Evolutionary conservation across 2,329 filamentous ascomycete species (phyloP).

Genomic region (Zasmidium angulare): DNA sequence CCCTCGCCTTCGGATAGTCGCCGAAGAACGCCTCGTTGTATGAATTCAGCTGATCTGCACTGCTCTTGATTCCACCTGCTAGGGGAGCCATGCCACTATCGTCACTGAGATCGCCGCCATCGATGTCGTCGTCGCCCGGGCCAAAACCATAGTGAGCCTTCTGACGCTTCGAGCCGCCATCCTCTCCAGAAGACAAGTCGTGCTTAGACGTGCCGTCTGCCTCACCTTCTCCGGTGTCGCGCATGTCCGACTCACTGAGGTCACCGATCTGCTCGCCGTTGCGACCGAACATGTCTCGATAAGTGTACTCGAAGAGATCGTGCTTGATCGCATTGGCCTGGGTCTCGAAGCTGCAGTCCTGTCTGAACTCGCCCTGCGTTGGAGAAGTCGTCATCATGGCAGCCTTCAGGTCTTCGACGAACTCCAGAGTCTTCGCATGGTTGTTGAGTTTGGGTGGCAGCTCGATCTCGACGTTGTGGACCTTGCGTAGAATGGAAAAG

Average conservation of each 20-base stretch:
- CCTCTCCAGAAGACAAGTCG: too few relatives aligned
- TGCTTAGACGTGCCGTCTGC: too few relatives aligned
- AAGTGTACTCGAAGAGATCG: conserved; percentile 2
- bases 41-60: too few relatives aligned
- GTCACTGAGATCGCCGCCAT: too few relatives aligned
- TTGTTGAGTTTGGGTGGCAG: conserved; percentile 21
- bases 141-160: too few relatives aligned
- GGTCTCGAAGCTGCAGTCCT: background rate
- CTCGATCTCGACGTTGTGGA: conserved; percentile 27
- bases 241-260: background rate
- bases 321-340: conserved; percentile 3
- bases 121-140: too few relatives aligned
- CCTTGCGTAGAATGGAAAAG: conserved; percentile 22
- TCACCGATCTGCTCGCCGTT: background rate
- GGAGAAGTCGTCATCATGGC: conserved; percentile 21
- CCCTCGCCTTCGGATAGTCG: too few relatives aligned
- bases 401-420: conserved; percentile 19
- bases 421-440: conserved; percentile 17
- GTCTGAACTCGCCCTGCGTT: background rate
- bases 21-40: too few relatives aligned
- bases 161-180: too few relatives aligned
- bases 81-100: too few relatives aligned
- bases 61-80: too few relatives aligned
- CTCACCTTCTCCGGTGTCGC: background rate
- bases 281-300: background rate